phyloP scores from a whole-genome alignment of 805 yeast genomes.

The Candida yuanshanica region DNA sequence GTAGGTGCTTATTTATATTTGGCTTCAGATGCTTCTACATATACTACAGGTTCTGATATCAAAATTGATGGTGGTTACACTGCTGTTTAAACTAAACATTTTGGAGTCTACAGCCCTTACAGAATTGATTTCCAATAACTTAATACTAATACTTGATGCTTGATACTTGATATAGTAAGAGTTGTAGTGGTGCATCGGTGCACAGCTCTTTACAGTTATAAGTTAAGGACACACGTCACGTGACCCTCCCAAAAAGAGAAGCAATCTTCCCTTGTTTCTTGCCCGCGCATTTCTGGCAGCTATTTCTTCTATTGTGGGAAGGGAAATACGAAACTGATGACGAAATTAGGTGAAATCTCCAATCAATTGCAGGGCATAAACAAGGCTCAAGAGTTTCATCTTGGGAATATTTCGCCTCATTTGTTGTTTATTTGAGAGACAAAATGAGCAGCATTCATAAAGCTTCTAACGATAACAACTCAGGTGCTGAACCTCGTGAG shows the following conservation, averaged over 20 bases:
- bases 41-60: slow-evolving; percentile 74
- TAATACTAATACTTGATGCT: neutral
- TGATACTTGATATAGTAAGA: no score
- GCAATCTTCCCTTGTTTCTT: neutral
- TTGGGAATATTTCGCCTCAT: no score
- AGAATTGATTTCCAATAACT: neutral
- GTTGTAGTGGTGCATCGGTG: no score
- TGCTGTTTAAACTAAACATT: no score
- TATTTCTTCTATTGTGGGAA: no score
- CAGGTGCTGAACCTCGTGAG: neutral
- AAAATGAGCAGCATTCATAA: neutral
- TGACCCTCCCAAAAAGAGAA: neutral
- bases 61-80: slow-evolving; percentile 75
- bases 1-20: slow-evolving; percentile 76
- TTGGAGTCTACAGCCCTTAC: no score
- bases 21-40: slow-evolving; percentile 77
- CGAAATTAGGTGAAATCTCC: neutral
- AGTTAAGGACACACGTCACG: neutral
- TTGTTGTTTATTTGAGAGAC: neutral
- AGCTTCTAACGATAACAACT: neutral
- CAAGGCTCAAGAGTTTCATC: no score
- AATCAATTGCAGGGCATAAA: no score
- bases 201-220: no score
- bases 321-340: neutral
- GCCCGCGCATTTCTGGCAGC: neutral